phyloP scores from a whole-genome alignment of 345 rosid species.

The Dipteronia dyeriana region DNA sequence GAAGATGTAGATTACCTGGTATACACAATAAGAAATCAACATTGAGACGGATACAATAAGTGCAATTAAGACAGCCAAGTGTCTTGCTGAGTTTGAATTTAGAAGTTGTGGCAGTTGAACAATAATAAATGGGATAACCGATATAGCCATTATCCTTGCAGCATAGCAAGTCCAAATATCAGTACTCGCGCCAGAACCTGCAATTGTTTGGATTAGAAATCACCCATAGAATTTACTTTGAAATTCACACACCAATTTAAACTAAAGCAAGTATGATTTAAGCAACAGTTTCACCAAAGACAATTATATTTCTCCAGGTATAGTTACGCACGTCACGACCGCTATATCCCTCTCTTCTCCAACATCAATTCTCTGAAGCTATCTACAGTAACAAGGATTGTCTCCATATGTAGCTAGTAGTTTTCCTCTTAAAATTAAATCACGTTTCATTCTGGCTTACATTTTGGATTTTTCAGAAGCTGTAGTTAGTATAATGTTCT shows the following conservation, averaged over 20 bases:
- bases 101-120: constrained; percentile 82
- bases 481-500: too few relatives aligned
- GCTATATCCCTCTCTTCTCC: neutral
- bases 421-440: neutral
- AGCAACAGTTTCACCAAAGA: constrained; percentile 1
- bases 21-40: constrained; percentile 80
- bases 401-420: neutral
- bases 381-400: neutral
- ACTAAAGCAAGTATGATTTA: neutral
- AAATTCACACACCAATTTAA: neutral
- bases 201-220: neutral
- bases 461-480: neutral
- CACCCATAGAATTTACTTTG: neutral
- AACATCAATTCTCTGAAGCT: neutral
- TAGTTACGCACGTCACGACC: neutral
- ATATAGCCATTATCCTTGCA: constrained; percentile 80
- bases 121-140: constrained; percentile 77
- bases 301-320: neutral
- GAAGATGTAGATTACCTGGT: constrained; percentile 60
- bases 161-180: constrained; percentile 84
- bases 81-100: constrained; percentile 71
- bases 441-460: neutral
- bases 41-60: constrained; percentile 52
- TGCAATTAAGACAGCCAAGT: constrained; percentile 63
- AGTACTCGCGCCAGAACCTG: constrained; percentile 73